These are phyloP conservation scores for Podospora bellae-mahoneyi DNA, from an alignment of 495 filamentous ascomycete species.

Conservation along the genomic window DNA sequence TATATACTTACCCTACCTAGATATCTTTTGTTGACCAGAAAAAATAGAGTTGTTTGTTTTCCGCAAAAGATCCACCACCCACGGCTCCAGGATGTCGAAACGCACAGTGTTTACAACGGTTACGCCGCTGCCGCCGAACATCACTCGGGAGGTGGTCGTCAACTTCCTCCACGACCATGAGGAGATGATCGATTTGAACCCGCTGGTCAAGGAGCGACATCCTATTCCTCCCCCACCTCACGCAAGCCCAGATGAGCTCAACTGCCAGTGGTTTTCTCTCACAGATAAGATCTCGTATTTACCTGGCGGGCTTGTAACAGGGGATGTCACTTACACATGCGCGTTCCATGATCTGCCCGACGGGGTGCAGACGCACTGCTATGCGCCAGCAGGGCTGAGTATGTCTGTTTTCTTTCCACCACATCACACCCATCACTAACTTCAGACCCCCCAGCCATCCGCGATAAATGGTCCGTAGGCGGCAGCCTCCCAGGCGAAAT, in stretches of 20 bases:
- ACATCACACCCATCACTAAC: neutral
- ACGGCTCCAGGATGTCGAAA: slow-evolving; percentile 46
- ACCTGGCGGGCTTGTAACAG: slow-evolving; percentile 58
- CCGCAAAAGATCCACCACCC: neutral
- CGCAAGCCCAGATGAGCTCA: slow-evolving; percentile 61
- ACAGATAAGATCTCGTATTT: slow-evolving; percentile 71
- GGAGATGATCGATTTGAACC: slow-evolving; percentile 80
- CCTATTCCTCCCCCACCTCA: slow-evolving; percentile 59
- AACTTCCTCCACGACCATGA: slow-evolving; percentile 67
- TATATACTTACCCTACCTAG: neutral
- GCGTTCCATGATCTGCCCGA: slow-evolving; percentile 67
- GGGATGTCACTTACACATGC: slow-evolving; percentile 69
- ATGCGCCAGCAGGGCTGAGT: slow-evolving; percentile 48
- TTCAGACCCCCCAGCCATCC: slow-evolving; percentile 61
- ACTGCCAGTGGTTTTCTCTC: slow-evolving; percentile 68
- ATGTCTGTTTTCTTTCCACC: neutral
- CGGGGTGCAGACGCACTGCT: slow-evolving; percentile 72
- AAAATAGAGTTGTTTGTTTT: neutral
- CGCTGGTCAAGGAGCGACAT: slow-evolving; percentile 67
- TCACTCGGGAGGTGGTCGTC: slow-evolving; percentile 64
- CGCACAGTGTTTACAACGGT: slow-evolving; percentile 62
- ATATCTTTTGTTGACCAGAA: slow-evolving; percentile 1
- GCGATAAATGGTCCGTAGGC: slow-evolving; percentile 62
- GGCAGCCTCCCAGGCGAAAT: slow-evolving; percentile 64
- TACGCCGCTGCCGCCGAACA: slow-evolving; percentile 64